Conservation (phyloP, 306 rosid species). For the Biancaea sappan region DNA sequence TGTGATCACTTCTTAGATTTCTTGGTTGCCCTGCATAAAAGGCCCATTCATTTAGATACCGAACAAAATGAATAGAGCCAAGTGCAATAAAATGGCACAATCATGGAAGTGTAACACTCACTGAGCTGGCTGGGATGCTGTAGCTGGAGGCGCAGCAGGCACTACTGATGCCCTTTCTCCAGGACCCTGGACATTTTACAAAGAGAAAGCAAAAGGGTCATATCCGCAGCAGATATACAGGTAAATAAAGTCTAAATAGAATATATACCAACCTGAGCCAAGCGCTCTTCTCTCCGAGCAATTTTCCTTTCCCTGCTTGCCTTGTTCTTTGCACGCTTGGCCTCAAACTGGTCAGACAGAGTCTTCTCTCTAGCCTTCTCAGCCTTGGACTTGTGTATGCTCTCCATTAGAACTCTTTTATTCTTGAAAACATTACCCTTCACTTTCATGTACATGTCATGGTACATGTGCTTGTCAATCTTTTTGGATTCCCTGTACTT, state of each 20-base stretch:
- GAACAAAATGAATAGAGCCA: neutral
- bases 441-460: slow-evolving; percentile 98
- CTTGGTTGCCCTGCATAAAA: slow-evolving; percentile 68
- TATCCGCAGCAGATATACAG: neutral
- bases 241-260: neutral
- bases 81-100: neutral
- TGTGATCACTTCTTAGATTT: slow-evolving; percentile 69
- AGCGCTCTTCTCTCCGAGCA: slow-evolving; percentile 94
- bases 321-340: slow-evolving; percentile 95
- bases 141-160: slow-evolving; percentile 44
- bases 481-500: slow-evolving; percentile 90
- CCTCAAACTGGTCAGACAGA: slow-evolving; percentile 89
- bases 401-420: slow-evolving; percentile 95
- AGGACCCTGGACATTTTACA: slow-evolving; percentile 64
- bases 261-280: slow-evolving; percentile 63
- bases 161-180: slow-evolving; percentile 57
- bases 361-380: slow-evolving; percentile 99
- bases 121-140: slow-evolving; percentile 62
- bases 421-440: slow-evolving; percentile 99
- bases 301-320: slow-evolving; percentile 88
- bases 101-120: slow-evolving; percentile 43
- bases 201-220: neutral
- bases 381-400: slow-evolving; percentile 94
- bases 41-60: neutral
- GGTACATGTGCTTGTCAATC: slow-evolving; percentile 98